Base-by-base conservation (phyloP, 352 stramenopile genomes). In the Phytopythium mirpurense region DNA sequence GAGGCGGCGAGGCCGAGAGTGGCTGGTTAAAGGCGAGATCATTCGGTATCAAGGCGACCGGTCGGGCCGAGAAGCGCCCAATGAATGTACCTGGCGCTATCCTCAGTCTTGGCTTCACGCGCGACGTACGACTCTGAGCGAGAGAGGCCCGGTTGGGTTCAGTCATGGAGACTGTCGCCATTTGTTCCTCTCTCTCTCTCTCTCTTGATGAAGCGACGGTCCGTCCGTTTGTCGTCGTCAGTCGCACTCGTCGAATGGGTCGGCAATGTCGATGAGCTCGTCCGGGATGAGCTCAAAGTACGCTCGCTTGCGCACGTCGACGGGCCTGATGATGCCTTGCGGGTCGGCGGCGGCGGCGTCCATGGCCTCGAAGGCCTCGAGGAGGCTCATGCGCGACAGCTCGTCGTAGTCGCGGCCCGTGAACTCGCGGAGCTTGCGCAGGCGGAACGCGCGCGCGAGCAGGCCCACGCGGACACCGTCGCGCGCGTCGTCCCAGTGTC, bases 391-490 rank as follows among this genome's bases (percentile, higher is more conserved):
- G 7, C 57, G 65, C 27, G 71, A 38, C 15, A 88, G 49, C 4
- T 72, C 60, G 15, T 56, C 40, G 52, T 74, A 70, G 27, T 50
- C 69, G 9, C 65, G 52, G 18, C 70, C 57, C 10, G 67, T 79
- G 41, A 81, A 70, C 55, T 88, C 76, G 4, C 63, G 55, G 54
- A 90, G 87, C 61, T 88, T 87, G 27, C 63, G 64, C 19, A 86
- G 68, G 6, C 75, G 75, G 41, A 70, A 76, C 48, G 83, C 60
- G 0, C 70, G 74, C 31, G 73, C 68, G 21, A 83, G 41, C 35
- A 67, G 65, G 2, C 59, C 52, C 11, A 83, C 70, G 2, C 54
- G 57, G 18, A 86, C 44, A 2, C 68, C 60, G 36, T 78, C 71
- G 1, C 48, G 49, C 2, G 16, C 40, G 15, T 59, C 56, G 42